A percentile compares a stretch with the other conserved stretches of the same genome.
phyloP scores from a whole-genome alignment of 257 asterid genomes.

The Solanum chaucha region DNA sequence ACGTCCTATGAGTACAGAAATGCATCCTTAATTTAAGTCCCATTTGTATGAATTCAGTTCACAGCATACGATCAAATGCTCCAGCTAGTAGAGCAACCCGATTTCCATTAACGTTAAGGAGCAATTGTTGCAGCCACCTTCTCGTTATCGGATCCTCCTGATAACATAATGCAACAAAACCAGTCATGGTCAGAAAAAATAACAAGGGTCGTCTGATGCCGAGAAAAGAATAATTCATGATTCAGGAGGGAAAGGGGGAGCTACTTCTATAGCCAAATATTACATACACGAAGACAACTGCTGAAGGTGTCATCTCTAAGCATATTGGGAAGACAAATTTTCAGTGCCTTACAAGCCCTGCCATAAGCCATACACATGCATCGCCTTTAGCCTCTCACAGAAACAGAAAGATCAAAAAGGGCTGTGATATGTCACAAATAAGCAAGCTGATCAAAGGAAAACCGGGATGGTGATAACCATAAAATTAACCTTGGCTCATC shows the following conservation, averaged over 20 bases:
- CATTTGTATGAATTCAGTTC: conserved; percentile 2
- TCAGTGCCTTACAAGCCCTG: conserved; percentile 17
- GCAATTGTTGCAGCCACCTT: conserved; percentile 77
- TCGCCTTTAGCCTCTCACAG: neutral
- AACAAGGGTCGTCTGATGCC: too few species aligned
- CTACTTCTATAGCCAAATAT: neutral
- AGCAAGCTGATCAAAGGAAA: neutral
- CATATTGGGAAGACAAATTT: conserved; percentile 12
- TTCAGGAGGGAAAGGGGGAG: neutral
- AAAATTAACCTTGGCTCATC: conserved; percentile 20
- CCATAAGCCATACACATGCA: neutral
- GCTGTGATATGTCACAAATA: neutral
- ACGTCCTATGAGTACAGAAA: neutral
- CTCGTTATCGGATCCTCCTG: conserved; percentile 67
- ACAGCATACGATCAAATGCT: conserved; percentile 47
- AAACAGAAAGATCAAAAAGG: neutral
- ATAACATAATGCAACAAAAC: neutral
- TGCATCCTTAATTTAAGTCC: neutral
- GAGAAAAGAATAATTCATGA: neutral
- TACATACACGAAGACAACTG: conserved; percentile 17
- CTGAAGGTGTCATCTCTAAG: conserved; percentile 23
- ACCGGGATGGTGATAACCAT: neutral
- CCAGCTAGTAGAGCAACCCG: conserved; percentile 51
- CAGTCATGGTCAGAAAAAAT: neutral
- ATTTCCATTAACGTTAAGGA: conserved; percentile 62